Evolutionary conservation across 2,329 filamentous ascomycete genomes (phyloP).

Genomic region (Microsporum audouinii): DNA sequence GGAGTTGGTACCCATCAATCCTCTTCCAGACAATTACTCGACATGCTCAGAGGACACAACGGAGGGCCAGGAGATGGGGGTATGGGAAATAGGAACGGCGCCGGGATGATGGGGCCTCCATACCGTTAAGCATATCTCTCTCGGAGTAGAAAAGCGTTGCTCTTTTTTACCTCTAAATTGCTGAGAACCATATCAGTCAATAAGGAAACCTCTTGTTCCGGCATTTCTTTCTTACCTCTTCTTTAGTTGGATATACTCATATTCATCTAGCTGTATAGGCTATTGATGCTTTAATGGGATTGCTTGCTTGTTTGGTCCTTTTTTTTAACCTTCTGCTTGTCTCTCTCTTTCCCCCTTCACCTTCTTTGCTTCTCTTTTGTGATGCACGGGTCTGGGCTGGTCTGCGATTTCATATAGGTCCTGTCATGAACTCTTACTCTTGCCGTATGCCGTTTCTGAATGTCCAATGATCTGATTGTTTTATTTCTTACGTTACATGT

Average conservation of each 20-base stretch:
- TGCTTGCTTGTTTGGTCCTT: neutral
- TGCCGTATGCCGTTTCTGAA: neutral
- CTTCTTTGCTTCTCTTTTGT: neutral
- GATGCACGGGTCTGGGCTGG: neutral
- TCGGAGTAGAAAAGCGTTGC: neutral
- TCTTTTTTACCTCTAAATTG: neutral
- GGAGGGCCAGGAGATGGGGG: conserved; percentile 17
- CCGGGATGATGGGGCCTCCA: conserved; percentile 16
- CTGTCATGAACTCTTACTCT: neutral
- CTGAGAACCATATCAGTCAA: neutral
- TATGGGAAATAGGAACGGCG: conserved; percentile 6
- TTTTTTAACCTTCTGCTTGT: neutral
- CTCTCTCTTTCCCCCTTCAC: neutral
- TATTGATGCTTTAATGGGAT: conserved; percentile 1
- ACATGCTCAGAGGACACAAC: conserved; percentile 33
- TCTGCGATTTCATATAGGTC: neutral
- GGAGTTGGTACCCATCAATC: conserved; percentile 27
- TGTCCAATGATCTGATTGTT: conserved; percentile 1
- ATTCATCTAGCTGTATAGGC: conserved; percentile 4
- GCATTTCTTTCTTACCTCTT: neutral
- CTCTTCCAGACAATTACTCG: conserved; percentile 32
- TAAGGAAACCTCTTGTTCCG: neutral
- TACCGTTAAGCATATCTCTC: conserved; percentile 12
- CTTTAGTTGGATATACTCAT: conserved; percentile 5
- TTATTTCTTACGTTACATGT: neutral